These are phyloP conservation scores for Lagerstroemia speciosa DNA, from an alignment of 345 rosid genomes.

Conservation along the genomic window DNA sequence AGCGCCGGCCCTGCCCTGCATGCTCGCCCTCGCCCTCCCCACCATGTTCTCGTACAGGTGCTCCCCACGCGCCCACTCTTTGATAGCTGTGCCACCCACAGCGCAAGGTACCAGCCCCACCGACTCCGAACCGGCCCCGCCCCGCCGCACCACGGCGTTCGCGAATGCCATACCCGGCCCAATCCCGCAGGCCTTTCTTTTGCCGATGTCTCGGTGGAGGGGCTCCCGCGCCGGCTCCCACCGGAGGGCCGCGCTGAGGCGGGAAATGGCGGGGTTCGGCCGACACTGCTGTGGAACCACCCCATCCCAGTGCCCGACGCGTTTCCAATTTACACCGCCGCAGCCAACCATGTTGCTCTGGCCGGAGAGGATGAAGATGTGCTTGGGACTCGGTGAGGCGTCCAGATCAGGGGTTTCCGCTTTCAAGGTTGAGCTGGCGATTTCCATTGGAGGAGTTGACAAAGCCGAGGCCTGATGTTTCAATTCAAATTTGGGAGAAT, in stretches of 20 bases:
- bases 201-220: slow-evolving; percentile 74
- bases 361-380: slow-evolving; percentile 77
- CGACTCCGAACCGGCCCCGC: slow-evolving; percentile 4
- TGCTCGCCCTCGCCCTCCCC: slow-evolving; percentile 53
- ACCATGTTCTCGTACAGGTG: slow-evolving; percentile 63
- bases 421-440: not conserved
- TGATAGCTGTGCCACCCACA: slow-evolving; percentile 80
- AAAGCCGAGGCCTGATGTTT: not conserved
- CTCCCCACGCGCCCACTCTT: slow-evolving; percentile 71
- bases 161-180: slow-evolving; percentile 93
- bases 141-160: slow-evolving; percentile 31
- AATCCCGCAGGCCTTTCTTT: slow-evolving; percentile 55
- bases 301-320: not conserved
- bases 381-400: slow-evolving; percentile 10
- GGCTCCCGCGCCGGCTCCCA: slow-evolving; percentile 76
- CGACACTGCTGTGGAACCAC: slow-evolving; percentile 57
- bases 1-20: slow-evolving; percentile 10
- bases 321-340: slow-evolving; percentile 57
- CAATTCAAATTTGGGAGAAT: not conserved
- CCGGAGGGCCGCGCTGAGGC: slow-evolving; percentile 44
- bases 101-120: slow-evolving; percentile 79
- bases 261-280: slow-evolving; percentile 46
- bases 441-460: slow-evolving; percentile 6
- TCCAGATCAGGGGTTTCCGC: slow-evolving; percentile 1
- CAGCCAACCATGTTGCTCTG: slow-evolving; percentile 97